Base-by-base conservation (phyloP, 805 yeast species). In the Starmerella floris region DNA sequence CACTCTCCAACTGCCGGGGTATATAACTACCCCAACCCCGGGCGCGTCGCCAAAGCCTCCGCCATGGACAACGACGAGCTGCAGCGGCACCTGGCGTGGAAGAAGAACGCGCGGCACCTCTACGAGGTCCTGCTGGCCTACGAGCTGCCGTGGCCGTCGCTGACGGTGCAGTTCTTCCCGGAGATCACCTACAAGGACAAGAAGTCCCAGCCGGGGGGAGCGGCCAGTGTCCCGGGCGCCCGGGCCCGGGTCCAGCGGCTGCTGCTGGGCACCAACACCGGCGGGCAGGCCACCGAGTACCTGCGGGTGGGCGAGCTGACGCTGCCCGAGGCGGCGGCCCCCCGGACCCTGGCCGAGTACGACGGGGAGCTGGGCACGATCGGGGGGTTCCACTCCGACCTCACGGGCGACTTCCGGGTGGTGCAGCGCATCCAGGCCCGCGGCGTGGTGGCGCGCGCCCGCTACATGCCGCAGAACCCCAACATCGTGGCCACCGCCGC, bases 391-490 rank as follows among this genome's bases (percentile, higher is more conserved):
- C 40, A 39, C 22, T 44, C 53, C 11, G 47, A 52, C 11, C 50
- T 51, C 52, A 66, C 46, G 41, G 64, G 60, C 13, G 62, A 68
- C 40, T 57, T 72, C 17, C 58, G 59, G 33, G 57, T 68, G 26
- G 48, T 67, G 4, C 93, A 82, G 59, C 69, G 70, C 35, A 76
- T 82, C n/a, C 67, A 72, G 27, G 84, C 77, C 51, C 58, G 63
- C 1, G 85, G 83, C 2, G 91, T 79, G 49, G 77, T 85, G 43
- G 83, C 83, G 56, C 71, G 73, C 47, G 77, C 81, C 0, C 67
- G 79, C 30, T 74, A 72, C 53, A 73, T 82, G 76, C 94, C 95
- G 0, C 88, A 80, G 51, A 87, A 87, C 54, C 91, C 91, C 1
- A 91, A 85, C 54, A 55, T 87, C 4, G 67, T 87, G 4, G 83